These are phyloP conservation scores for Coprinopsis sp. DNA, from an alignment of 768 basidiomycete genomes.

Conservation along the genomic window DNA sequence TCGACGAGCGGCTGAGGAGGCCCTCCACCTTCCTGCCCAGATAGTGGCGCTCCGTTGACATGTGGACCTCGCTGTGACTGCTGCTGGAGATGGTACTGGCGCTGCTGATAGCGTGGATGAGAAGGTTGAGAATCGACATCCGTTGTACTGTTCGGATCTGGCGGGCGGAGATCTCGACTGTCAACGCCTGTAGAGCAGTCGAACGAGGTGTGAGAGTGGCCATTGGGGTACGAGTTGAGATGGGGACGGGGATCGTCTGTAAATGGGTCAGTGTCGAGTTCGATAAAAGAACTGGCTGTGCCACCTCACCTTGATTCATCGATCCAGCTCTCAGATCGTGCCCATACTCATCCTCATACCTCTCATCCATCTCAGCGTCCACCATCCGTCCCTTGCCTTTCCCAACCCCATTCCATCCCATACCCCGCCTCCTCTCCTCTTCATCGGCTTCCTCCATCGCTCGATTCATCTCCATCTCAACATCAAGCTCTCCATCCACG, in stretches of 20 bases:
- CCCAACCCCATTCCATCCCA: background rate
- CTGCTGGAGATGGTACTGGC: conserved; percentile 1
- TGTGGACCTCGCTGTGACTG: background rate
- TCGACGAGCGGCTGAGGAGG: conserved; percentile 14
- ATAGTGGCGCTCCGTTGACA: background rate
- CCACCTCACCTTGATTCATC: background rate
- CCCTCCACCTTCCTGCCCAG: background rate
- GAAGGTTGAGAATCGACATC: conserved; percentile 9
- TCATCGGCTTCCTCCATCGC: conserved; percentile 9
- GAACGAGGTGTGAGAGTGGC: background rate
- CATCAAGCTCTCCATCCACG: conserved; percentile 17
- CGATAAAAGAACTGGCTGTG: background rate
- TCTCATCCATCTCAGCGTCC: background rate
- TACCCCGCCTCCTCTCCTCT: conserved; percentile 11
- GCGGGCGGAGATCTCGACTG: conserved; percentile 10
- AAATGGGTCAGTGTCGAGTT: too few species aligned
- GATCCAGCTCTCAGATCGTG: background rate
- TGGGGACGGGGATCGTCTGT: background rate
- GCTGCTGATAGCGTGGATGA: too few species aligned
- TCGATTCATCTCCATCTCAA: conserved; percentile 1
- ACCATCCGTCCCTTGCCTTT: background rate
- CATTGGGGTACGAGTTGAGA: background rate
- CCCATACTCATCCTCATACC: conserved; percentile 1
- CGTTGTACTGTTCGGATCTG: conserved; percentile 13
- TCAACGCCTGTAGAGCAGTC: conserved; percentile 4